phyloP scores from a whole-genome alignment of 257 asterid genomes.

The Voacanga thouarsii region DNA sequence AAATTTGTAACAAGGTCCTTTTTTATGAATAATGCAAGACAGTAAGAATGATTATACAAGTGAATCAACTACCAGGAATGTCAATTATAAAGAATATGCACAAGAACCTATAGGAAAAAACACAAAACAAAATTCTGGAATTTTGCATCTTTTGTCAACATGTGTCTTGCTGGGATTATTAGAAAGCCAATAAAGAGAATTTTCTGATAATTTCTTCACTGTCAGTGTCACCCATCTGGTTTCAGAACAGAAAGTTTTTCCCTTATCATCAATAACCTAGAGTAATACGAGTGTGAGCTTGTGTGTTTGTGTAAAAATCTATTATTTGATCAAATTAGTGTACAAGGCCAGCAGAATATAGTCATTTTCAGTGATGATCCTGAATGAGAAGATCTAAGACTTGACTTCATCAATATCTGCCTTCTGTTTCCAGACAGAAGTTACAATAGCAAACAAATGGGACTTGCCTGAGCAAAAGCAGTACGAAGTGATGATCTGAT shows the following conservation, averaged over 20 bases:
- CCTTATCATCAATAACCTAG: neutral
- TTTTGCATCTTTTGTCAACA: neutral
- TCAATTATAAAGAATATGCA: neutral
- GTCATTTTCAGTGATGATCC: neutral
- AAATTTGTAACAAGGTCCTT: neutral
- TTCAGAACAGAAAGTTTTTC: neutral
- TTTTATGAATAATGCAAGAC: neutral
- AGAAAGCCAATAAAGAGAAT: neutral
- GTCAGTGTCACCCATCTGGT: neutral
- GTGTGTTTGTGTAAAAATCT: neutral
- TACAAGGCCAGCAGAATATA: neutral
- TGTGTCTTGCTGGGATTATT: neutral
- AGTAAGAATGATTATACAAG: neutral
- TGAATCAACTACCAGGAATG: neutral
- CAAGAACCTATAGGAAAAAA: neutral
- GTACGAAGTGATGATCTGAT: slow-evolving; percentile 97
- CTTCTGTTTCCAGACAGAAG: slow-evolving; percentile 1
- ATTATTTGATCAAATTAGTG: neutral
- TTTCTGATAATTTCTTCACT: neutral
- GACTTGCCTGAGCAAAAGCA: slow-evolving; percentile 98
- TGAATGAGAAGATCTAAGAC: neutral
- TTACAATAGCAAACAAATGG: slow-evolving; percentile 4
- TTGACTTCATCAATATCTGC: slow-evolving; percentile 3
- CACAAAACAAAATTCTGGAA: neutral
- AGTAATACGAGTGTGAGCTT: neutral